phyloP scores from a whole-genome alignment of 768 basidiomycete species.

The Mycena rebaudengoi region DNA sequence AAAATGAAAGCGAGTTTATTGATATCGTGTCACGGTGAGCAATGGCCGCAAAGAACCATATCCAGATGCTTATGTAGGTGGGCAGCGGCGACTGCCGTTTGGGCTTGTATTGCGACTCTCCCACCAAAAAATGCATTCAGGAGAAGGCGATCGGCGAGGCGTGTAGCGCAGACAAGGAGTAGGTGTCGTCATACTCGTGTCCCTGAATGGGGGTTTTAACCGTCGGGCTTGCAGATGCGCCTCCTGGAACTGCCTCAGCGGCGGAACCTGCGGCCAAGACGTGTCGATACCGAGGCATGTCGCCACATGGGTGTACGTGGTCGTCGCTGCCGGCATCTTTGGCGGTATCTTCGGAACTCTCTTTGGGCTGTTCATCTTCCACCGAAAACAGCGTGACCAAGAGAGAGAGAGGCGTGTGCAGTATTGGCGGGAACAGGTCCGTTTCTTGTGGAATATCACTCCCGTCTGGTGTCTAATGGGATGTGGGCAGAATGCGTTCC shows the following conservation, averaged over 20 bases:
- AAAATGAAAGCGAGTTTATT: slow-evolving; percentile 65
- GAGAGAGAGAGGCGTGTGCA: slow-evolving; percentile 87
- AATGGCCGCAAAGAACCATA: background rate
- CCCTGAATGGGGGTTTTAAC: background rate
- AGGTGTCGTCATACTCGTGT: slow-evolving; percentile 22
- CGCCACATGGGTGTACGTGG: slow-evolving; percentile 71
- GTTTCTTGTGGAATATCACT: background rate
- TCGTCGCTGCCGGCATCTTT: slow-evolving; percentile 77
- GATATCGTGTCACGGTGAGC: slow-evolving; percentile 83
- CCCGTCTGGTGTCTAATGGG: slow-evolving; percentile 3
- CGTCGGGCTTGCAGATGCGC: slow-evolving; percentile 58
- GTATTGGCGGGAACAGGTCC: slow-evolving; percentile 90
- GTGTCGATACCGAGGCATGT: slow-evolving; percentile 71
- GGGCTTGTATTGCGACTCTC: slow-evolving; percentile 81
- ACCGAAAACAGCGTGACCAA: slow-evolving; percentile 73
- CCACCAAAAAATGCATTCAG: slow-evolving; percentile 62
- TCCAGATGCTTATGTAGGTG: background rate
- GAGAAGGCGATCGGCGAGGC: slow-evolving; percentile 63
- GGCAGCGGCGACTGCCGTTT: slow-evolving; percentile 74
- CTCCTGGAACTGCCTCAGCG: slow-evolving; percentile 76
- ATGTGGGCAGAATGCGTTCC: slow-evolving; percentile 69
- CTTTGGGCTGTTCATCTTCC: slow-evolving; percentile 71
- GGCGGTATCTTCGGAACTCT: slow-evolving; percentile 81
- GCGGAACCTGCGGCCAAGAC: slow-evolving; percentile 67
- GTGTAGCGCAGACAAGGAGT: slow-evolving; percentile 66